Evolutionary conservation across 768 basidiomycete genomes (phyloP), one percentile per base, ranked within the genome.

Genomic region (Xerocomellus dryophilus): DNA sequence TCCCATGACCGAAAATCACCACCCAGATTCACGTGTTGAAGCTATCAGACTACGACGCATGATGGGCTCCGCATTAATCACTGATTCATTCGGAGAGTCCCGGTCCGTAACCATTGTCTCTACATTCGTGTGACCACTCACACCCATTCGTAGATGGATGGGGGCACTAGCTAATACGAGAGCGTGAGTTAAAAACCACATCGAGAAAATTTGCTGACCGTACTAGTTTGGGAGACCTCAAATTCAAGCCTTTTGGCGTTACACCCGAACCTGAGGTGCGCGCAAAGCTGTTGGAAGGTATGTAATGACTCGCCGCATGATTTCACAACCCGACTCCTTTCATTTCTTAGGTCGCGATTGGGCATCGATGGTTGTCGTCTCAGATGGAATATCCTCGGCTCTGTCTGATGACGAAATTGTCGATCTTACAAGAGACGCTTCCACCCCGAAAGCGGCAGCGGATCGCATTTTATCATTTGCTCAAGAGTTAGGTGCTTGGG

Each of bases 321-420:
- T 34, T 43, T 47, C 18, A 27, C 25, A 10, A n/a, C 38, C 47
- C 8, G 10, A 54, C 51, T 43, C 7, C 47, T 29, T 44, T 39
- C 41, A 25, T 53, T 47, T 10, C n/a, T 10, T 61, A 94, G 95
- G 91, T 47, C 69, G 76, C 9, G 84, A 91, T 49, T 94, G 91
- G 83, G 86, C 94, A 0, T 96, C 87, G 68, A 78, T 95, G 61
- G 80, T 94, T 27, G 77, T 96, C 14, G 77, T 95, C n/a, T 95
- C 94, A 10, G 97, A 99, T 69, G 97, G 97, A 6, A 81, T 98
- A 45, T 90, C 93, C 2, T 92, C 91, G 34, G 81, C 90, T 43
- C 78, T 97, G 40, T 94, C 94, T 1, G 94, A 98, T 67, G 89
- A 91, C 57, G 97, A 99, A 73, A 87, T 99, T 56, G 84, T 91